Percentiles rank a stretch among this genome's conserved stretches.
Conservation (phyloP, 371 early-diverging fungal species). For the Mortierella sp. region DNA sequence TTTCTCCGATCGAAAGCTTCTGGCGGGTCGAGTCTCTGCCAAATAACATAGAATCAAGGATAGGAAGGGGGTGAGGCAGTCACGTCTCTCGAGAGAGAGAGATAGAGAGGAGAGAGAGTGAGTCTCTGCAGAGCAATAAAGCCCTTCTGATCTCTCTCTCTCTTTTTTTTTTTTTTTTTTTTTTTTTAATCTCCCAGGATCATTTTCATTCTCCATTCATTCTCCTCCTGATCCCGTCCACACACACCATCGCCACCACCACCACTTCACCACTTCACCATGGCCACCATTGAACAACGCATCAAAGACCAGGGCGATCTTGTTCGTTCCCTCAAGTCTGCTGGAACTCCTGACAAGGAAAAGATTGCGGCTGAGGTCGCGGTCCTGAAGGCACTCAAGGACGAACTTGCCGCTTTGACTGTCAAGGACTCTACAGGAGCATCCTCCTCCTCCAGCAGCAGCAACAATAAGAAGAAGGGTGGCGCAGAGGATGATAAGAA, state of each 20-base stretch:
- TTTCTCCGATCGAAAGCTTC: constrained; percentile 38
- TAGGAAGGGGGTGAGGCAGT: no score
- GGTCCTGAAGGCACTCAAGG: constrained; percentile 68
- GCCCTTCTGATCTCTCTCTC: background rate
- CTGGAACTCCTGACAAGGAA: constrained; percentile 64
- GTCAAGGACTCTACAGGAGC: constrained; percentile 35
- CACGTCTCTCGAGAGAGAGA: no score
- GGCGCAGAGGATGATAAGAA: constrained; percentile 52
- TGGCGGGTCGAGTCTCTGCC: no score
- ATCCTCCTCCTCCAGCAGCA: constrained; percentile 21
- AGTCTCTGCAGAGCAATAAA: no score
- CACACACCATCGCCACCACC: background rate
- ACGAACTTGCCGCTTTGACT: constrained; percentile 62
- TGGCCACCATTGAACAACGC: constrained; percentile 62
- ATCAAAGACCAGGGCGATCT: constrained; percentile 70
- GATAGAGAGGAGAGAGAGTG: no score
- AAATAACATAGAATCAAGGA: no score
- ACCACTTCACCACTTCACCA: background rate
- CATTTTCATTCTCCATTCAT: background rate
- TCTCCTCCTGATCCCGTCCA: background rate
- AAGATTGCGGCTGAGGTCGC: constrained; percentile 68
- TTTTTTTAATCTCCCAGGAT: constrained; percentile 1
- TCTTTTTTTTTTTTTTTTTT: background rate
- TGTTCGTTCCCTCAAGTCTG: constrained; percentile 70
- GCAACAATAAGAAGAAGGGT: constrained; percentile 41